Evolutionary conservation across 2,329 filamentous ascomycete species (phyloP), one percentile per base, ranked within the genome.

Genomic region (Claviceps humidiphila): DNA sequence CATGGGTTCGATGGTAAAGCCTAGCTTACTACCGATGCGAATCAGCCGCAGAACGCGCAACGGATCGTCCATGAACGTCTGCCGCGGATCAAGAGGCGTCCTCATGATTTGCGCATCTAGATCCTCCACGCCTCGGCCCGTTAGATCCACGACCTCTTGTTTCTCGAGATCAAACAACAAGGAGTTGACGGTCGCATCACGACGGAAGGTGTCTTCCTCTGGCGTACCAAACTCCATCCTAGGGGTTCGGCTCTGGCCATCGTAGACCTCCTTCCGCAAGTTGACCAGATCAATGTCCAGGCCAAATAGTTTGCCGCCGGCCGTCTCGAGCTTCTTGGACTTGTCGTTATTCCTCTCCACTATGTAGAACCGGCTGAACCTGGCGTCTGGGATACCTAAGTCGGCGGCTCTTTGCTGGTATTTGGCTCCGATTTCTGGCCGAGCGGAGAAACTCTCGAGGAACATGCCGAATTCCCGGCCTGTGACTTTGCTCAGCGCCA

Each of bases 241-340:
- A 1, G 57, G 55, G 8, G 51, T 57, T 4, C 55, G 57, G 24
- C 39, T 58, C 6, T 52, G 50, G 5, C 54, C 53, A 17, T 53
- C 49, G 37, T 58, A 58, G 3, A 56, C 51, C 41, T 58, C 57
- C 40, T 57, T 58, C 1, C 57, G 53, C 14, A 58, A 49, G 43
- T 58, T 58, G 9, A 57, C 57, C n/a, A 58, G 7, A 44, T 58
- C 57, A 14, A 57, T 43, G 3, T 58, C 55, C 14, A 58, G 20
- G n/a, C 57, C 55, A 40, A 58, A 58, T 2, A 57, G 34, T 30
- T 38, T 53, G 2, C 54, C 54, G 2, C 52, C 52, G 20, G 57
- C 54, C 1, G 57, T 57, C 47, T 58, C 57, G 13, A 58, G 54
- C 39, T 54, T 43, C 51, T 57, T 58, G 14, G 52, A 51, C 50